Evolutionary conservation across 805 yeast genomes (phyloP), one percentile per base, ranked within the genome.

Genomic region (Metschnikowia noctiluminum): DNA sequence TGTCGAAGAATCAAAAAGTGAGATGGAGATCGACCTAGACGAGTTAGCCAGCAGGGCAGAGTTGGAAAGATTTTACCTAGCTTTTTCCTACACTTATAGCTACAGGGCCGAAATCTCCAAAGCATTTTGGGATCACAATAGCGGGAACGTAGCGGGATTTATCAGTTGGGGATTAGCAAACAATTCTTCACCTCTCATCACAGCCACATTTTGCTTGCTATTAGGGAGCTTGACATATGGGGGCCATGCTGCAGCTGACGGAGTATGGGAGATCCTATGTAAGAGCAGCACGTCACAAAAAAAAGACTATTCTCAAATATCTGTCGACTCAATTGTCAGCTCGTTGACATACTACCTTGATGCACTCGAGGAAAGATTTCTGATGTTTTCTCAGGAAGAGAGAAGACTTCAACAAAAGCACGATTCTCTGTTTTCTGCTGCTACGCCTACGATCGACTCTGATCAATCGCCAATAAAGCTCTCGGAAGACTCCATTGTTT

Each of bases 121-220:
- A 1, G 66, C 69, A 11, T 86, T 88, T 60, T 91, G 96, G 96
- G 51, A 59, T 0, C 59, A 62, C 8, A 72, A 68, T 11, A 63
- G 59, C 16, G 78, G 85, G 12, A 82, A 83, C 49, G 72, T 89
- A 1, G 76, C 80, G 59, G 97, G 96, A 0, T 91, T 94, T 55
- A 72, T 92, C 37, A 80, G 80, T 47, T 94, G 98, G 98, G 95
- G 96, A 0, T 74, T 94, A 2, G 82, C 81, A 50, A 83, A 87
- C 58, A 89, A 84, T 52, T 69, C 76, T 1, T 89, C 89, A 13
- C 84, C 92, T 9, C 71, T 89, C 42, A 88, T 90, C 70, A 80
- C 89, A 44, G 86, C 98, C 0, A 80, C 96, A 0, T 89, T 85
- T 59, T 82, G 91, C 54, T 74, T 89, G 48, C 78, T 92, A 76